A percentile compares a stretch with the other conserved stretches of the same genome.
phyloP scores from a whole-genome alignment of 495 filamentous ascomycete genomes.

The Barbatosphaeria neglecta region DNA sequence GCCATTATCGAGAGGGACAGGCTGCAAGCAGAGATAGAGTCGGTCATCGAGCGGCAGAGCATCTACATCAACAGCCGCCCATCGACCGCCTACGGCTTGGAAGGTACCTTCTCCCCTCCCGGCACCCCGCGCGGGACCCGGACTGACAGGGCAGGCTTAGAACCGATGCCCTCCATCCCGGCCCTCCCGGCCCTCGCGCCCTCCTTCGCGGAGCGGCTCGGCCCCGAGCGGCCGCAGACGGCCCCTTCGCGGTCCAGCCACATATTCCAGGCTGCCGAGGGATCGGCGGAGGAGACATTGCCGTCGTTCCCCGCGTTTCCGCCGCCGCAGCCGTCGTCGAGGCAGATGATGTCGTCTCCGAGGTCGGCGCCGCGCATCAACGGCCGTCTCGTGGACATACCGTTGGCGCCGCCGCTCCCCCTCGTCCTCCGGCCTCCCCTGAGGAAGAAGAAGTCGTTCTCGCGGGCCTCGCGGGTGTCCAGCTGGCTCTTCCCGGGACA shows the following conservation, averaged over 20 bases:
- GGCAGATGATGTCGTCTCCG: neutral
- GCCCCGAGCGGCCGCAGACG: constrained; percentile 26
- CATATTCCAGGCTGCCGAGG: constrained; percentile 12
- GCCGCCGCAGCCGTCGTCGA: neutral
- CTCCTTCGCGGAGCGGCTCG: constrained; percentile 37
- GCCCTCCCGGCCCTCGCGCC: constrained; percentile 34
- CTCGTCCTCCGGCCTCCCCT: constrained; percentile 37
- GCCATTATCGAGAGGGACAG: constrained; percentile 40
- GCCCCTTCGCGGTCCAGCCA: constrained; percentile 14
- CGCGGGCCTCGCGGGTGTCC: constrained; percentile 41
- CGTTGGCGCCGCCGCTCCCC: constrained; percentile 40
- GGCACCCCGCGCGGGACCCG: neutral
- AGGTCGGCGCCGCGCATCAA: neutral
- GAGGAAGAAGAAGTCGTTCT: constrained; percentile 48
- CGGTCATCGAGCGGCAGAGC: constrained; percentile 40
- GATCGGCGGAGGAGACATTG: constrained; percentile 6
- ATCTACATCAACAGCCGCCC: constrained; percentile 38
- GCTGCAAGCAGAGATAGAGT: constrained; percentile 41
- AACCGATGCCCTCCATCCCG: constrained; percentile 34
- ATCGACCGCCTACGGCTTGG: constrained; percentile 23
- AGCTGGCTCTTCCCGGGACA: constrained; percentile 37
- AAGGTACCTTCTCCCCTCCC: neutral
- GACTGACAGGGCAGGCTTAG: constrained; percentile 20
- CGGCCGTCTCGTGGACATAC: constrained; percentile 17
- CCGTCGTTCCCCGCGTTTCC: neutral